Conservation (phyloP, 495 filamentous ascomycete genomes). For the Jackrogersella minutella region DNA sequence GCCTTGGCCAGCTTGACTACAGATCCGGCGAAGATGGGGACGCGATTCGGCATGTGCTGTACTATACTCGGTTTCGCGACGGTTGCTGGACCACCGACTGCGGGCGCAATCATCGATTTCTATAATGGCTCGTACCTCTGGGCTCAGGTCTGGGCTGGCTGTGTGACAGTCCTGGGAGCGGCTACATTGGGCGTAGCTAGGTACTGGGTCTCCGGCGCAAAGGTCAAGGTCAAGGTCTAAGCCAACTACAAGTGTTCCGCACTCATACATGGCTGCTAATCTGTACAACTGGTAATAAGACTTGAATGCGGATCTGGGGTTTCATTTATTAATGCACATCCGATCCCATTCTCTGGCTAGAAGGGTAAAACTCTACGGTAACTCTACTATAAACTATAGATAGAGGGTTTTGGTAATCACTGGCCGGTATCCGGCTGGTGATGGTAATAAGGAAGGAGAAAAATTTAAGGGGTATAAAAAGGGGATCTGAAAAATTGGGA, state of each 20-base stretch:
- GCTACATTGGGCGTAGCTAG: constrained; percentile 22
- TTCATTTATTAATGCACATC: constrained; percentile 1
- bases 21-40: constrained; percentile 54
- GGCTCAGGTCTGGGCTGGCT: constrained; percentile 55
- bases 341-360: not conserved
- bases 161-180: constrained; percentile 42
- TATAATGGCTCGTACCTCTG: constrained; percentile 47
- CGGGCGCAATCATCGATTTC: constrained; percentile 54
- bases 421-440: constrained; percentile 23
- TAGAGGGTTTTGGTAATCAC: not conserved
- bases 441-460: constrained; percentile 1
- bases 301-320: not conserved
- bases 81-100: constrained; percentile 53
- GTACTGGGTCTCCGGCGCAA: constrained; percentile 27
- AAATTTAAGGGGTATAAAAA: not conserved
- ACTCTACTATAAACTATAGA: constrained; percentile 21
- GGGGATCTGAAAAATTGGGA: constrained; percentile 8
- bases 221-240: constrained; percentile 28
- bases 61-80: constrained; percentile 51
- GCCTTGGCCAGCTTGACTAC: constrained; percentile 51
- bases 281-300: constrained; percentile 19
- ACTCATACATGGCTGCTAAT: not conserved
- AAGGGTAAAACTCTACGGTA: constrained; percentile 13
- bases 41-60: constrained; percentile 55
- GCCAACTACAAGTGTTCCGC: not conserved